Evolutionary conservation across 768 basidiomycete genomes (phyloP), one percentile per base, ranked within the genome.

Genomic region (Psilocybe cyanescens): DNA sequence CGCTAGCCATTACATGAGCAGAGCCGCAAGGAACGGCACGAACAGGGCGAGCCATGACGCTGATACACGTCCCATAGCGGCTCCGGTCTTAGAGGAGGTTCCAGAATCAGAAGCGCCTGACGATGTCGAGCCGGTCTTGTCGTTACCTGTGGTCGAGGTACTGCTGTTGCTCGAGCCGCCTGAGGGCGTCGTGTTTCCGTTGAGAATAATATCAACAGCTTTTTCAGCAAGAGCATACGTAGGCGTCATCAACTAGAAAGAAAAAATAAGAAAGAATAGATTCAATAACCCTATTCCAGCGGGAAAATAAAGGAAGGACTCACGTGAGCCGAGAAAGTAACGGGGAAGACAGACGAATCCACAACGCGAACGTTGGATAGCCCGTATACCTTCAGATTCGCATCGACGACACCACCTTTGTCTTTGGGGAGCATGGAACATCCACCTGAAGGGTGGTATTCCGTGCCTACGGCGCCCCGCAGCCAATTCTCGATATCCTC

Each of bases 341-440:
- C 74, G 0, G 88, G 86, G 72, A 83, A 84, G 29, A 88, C 79
- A 0, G 82, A 84, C 11, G 85, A 76, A 65, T 87, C 86, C 11
- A 78, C 79, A 35, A 89, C 86, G 58, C 87, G 79, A 37, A 87
- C 75, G 74, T 89, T 89, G 31, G 74, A 50, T 4, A 67, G 62
- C 4, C 75, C 75, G 58, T 75, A 74, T 16, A 77, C 76, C 68
- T 71, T 74, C 52, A 75, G 56, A 41, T 70, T 63, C 3, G 71
- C 71, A 60, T 76, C 74, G 11, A 77, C 73, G 4, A 77, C 76
- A 33, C 75, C 75, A 3, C 76, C 76, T 55, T 70, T 37, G 1
- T 63, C 67, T 48, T 59, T 62, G 1, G 74, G 74, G 31, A 74
- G 37, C 76, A 77, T 77, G 17, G 73, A 67, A 24, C 69, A 68